Percentiles rank a stretch among this genome's conserved stretches.
Evolutionary conservation across 23 red algal genomes (phyloP).

Genomic region (Agarophyton chilense): DNA sequence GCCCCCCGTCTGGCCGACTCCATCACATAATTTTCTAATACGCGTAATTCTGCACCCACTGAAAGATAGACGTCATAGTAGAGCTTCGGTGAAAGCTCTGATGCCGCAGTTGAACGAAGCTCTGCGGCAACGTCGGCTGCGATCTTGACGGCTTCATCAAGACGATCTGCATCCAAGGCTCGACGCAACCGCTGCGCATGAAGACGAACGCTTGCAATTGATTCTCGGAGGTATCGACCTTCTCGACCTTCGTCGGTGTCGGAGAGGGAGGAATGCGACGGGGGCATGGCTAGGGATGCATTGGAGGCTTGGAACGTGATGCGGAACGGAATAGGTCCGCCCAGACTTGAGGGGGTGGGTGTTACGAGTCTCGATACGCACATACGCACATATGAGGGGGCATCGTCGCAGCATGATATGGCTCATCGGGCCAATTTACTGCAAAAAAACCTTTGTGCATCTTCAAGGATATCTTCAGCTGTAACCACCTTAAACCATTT

Average conservation of each 20-base stretch:
- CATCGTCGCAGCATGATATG: not conserved
- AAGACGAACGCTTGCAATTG: constrained; percentile 69
- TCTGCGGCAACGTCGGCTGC: constrained; percentile 75
- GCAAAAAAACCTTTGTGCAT: not conserved
- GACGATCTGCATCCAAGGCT: constrained; percentile 65
- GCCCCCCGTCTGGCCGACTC: constrained; percentile 64
- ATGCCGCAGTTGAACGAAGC: constrained; percentile 50
- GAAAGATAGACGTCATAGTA: constrained; percentile 96
- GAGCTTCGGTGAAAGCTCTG: constrained; percentile 66
- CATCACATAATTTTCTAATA: constrained; percentile 57
- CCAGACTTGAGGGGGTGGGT: not conserved
- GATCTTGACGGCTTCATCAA: constrained; percentile 72
- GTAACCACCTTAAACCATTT: too few species aligned
- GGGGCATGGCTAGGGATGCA: constrained; percentile 43
- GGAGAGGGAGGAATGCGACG: constrained; percentile 30
- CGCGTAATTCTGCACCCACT: constrained; percentile 73
- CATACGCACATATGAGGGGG: too few species aligned
- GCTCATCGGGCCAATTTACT: not conserved
- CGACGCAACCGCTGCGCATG: constrained; percentile 78
- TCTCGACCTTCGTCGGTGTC: constrained; percentile 39
- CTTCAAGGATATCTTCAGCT: too few species aligned
- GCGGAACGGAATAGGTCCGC: not conserved
- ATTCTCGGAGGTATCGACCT: constrained; percentile 58
- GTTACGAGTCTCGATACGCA: not conserved
- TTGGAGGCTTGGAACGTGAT: not conserved